Evolutionary conservation across 2,329 filamentous ascomycete species (phyloP), one percentile per base, ranked within the genome.

Genomic region (Penicillium hesseltinei): DNA sequence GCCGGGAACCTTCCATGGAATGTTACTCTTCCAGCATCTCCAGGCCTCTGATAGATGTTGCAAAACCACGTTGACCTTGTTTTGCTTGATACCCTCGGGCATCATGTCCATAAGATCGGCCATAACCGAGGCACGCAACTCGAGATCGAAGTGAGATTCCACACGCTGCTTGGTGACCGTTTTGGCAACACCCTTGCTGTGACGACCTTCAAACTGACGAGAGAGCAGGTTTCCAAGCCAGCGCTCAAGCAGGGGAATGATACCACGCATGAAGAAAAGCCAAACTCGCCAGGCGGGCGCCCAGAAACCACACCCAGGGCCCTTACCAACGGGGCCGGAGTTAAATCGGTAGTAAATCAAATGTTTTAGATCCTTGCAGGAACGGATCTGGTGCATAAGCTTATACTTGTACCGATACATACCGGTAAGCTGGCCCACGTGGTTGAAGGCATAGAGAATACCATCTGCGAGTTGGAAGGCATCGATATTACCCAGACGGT

Each of bases 341-440:
- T 99, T 99, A 80, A 99, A 99, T 49, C 93, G 90, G 76, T 97
- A 97, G 80, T 99, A 99, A 65, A 99, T 97, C 61, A 99, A 80
- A 84, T 99, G 94, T 84, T 99, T 99, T 72, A 99, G 76, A 77
- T 99, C 94, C 77, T 99, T 99, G 82, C 94, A 99, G 0, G 94
- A 96, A 67, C 94, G 91, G 68, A 99, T 99, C 76, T 99, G 94
- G 74, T 99, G 94, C 94, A 99, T 99, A 56, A 99, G 83, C 82
- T 99, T 99, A 81, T 99, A 99, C 82, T 99, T 99, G 84, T 99
- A 99, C 60, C 94, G 89, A 78, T 99, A 99, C 94, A 99, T 99
- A 73, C 94, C 94, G 17, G 94, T 99, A 60, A 99, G 81, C 76
- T 99, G 95, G 61, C 94, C 94, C 56, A 99, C 94, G 68, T 99